These are phyloP conservation scores for Rosa multiflora DNA, from an alignment of 306 rosid species.

Conservation along the genomic window DNA sequence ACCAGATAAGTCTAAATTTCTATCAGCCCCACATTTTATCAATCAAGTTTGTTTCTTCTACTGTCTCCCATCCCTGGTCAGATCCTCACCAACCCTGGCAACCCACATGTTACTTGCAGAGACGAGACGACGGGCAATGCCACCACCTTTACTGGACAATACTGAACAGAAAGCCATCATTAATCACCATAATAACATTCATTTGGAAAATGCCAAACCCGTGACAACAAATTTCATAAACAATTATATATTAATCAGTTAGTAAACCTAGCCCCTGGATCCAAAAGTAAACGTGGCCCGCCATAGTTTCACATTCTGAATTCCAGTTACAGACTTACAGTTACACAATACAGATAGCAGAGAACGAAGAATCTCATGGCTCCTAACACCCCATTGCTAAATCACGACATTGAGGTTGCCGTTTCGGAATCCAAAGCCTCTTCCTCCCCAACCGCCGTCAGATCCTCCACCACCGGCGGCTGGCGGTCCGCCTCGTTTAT, in stretches of 20 bases:
- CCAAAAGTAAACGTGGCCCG: background rate
- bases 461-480: constrained; percentile 38
- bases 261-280: background rate
- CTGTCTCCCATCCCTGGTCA: background rate
- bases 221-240: background rate
- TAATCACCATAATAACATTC: background rate
- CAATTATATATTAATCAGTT: background rate
- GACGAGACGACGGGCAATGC: too few relatives aligned
- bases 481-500: constrained; percentile 52
- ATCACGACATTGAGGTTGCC: constrained; percentile 30
- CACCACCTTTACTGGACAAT: background rate
- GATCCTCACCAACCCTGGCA: too few relatives aligned
- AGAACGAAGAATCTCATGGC: background rate
- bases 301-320: background rate
- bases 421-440: constrained; percentile 11
- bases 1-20: background rate
- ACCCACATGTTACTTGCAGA: too few relatives aligned
- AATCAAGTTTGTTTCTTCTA: background rate
- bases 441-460: background rate
- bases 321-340: background rate
- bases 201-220: background rate
- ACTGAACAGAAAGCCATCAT: background rate
- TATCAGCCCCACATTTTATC: background rate
- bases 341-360: background rate
- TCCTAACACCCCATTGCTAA: constrained; percentile 3